phyloP scores from a whole-genome alignment of 345 rosid genomes.

The Combretum micranthum region DNA sequence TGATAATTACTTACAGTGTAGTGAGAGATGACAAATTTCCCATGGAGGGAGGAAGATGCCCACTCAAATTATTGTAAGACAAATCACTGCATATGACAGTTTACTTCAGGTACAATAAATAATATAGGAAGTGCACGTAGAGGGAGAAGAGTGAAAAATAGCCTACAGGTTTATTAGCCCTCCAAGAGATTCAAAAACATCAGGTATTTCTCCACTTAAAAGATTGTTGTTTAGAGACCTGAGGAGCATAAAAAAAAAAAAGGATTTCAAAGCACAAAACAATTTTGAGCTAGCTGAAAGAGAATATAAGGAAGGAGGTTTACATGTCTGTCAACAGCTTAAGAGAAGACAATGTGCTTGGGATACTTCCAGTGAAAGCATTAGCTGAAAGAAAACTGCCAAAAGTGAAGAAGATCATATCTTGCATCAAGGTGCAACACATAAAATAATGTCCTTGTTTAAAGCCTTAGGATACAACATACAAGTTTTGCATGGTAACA shows the following conservation, averaged over 20 bases:
- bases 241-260: slow-evolving; percentile 17
- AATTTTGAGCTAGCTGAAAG: slow-evolving; percentile 11
- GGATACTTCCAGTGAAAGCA: slow-evolving; percentile 87
- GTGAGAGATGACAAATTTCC: slow-evolving; percentile 47
- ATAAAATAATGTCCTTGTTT: background rate
- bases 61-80: slow-evolving; percentile 79
- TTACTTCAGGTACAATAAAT: slow-evolving; percentile 13
- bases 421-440: slow-evolving; percentile 1
- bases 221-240: slow-evolving; percentile 80
- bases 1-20: slow-evolving; percentile 56
- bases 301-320: slow-evolving; percentile 9
- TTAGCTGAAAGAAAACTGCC: slow-evolving; percentile 93
- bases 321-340: slow-evolving; percentile 64
- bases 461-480: slow-evolving; percentile 14
- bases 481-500: slow-evolving; percentile 58
- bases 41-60: slow-evolving; percentile 74
- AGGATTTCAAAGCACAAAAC: background rate
- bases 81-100: slow-evolving; percentile 55
- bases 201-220: slow-evolving; percentile 87
- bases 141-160: slow-evolving; percentile 11
- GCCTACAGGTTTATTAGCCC: slow-evolving; percentile 84
- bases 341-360: slow-evolving; percentile 64
- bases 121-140: slow-evolving; percentile 3
- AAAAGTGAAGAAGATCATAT: slow-evolving; percentile 35
- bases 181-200: slow-evolving; percentile 55